Evolutionary conservation across 176 grass and related monocot species (phyloP), one percentile per base, ranked within the genome.

Genomic region (Cenchrus fungigraminus): DNA sequence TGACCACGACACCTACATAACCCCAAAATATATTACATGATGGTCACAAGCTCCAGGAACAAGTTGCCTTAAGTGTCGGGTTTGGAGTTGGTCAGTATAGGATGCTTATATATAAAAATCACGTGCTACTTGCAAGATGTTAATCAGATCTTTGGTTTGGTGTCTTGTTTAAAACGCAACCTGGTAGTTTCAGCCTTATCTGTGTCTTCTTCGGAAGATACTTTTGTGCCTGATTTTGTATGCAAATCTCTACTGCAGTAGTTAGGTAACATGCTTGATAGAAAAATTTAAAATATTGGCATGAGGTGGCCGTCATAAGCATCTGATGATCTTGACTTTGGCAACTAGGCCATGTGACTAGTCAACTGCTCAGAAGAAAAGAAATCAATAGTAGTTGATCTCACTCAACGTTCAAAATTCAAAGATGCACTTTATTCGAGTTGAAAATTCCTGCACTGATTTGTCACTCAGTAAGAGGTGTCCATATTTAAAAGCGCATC

Each of bases 341-440:
- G 28, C 57, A 78, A 42, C 19, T 15, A 57, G 58, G 65, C 73
- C 79, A 86, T 86, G 67, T 79, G 88, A 28, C 25, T 40, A 86
- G 84, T 86, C 84, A 90, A 83, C 88, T 74, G 73, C 65, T 28
- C 4, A 65, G 12, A 22, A 85, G 62, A 72, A 65, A 77, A 45
- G 0, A 60, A 28, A 65, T 71, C 47, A 1, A 11, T 12, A 6
- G n/a, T 28, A 37, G 34, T 15, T 44, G 29, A 65, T 79, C 67
- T 83, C 52, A 86, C 43, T 82, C 34, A 58, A n/a, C 47, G 14
- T 74, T 59, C 28, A 49, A 66, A 58, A 29, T 78, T 78, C 78
- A 90, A 83, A 65, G 29, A 32, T 57, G 47, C 42, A 46, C 29
- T 77, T 43, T 73, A 61, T 40, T 78, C 9, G 50, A 61, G 47